Base-by-base conservation (phyloP, 2,329 filamentous ascomycete genomes). In the Monilinia aucupariae region DNA sequence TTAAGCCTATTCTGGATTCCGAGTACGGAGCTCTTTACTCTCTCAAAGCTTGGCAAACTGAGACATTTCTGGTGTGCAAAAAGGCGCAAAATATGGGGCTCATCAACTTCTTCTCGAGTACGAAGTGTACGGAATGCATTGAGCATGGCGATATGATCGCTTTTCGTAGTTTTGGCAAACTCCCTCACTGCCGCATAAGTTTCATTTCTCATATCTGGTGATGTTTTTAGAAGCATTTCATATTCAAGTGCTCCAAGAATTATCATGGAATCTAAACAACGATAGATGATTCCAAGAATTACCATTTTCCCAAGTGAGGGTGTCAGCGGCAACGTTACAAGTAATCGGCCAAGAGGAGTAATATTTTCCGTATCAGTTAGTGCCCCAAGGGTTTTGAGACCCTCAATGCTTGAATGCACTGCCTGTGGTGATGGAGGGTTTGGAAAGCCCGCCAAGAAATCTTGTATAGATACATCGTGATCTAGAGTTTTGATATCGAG, bases 401-500 rank as follows among this genome's bases (percentile, higher is more conserved):
- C 81, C 67, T 79, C 82, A 65, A 97, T 79, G 1, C 94, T 93
- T 20, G 88, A 90, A 67, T 93, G 88, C 17, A 99, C 90, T 12
- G 92, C 91, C 1, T 87, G 80, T 20, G 83, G 87, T 64, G 90
- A 89, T 0, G 93, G 93, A 0, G 93, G 92, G 1, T 92, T 96
- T 9, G 96, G 85, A 0, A 92, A 93, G 41, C 89, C 86, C 1
- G 86, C 86, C 12, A 99, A 81, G 77, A 97, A 97, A 3, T 78
- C 79, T 7, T 85, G 82, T 1, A 97, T 89, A 69, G 2, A 94
- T 80, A 68, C 96, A 88, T 61, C 82, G 79, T 64, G 94, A 87
- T 3, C 91, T 90, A 90, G 96, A 96, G n/a, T 91, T 90, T 93
- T 90, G 48, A 97, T 92, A 0, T 91, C 92, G 3, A 99, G 80